phyloP scores from a whole-genome alignment of 768 basidiomycete genomes.

The Rickenella mellea region DNA sequence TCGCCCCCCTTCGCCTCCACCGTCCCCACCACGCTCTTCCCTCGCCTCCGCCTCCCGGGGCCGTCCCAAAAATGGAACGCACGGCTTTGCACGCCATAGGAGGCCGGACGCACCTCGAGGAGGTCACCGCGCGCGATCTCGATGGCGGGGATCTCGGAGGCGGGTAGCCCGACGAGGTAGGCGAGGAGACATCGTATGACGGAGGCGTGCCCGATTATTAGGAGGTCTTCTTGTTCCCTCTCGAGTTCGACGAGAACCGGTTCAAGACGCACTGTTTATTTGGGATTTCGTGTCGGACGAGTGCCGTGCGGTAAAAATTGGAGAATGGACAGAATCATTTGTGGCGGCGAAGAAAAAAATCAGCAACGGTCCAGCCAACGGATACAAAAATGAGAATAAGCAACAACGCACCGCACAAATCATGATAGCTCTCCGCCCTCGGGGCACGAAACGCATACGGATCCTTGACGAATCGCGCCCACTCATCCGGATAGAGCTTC shows the following conservation, averaged over 20 bases:
- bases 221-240: slow-evolving; percentile 84
- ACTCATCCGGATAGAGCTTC: slow-evolving; percentile 88
- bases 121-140: slow-evolving; percentile 95
- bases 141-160: slow-evolving; percentile 94
- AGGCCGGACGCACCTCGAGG: slow-evolving; percentile 85
- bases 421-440: slow-evolving; percentile 95
- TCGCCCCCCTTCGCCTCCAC: not conserved
- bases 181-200: slow-evolving; percentile 95
- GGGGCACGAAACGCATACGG: slow-evolving; percentile 90
- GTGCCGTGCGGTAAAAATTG: not conserved
- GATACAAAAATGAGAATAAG: not conserved
- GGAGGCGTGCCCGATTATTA: slow-evolving; percentile 95
- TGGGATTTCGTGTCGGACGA: slow-evolving; percentile 8
- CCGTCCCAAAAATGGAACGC: slow-evolving; percentile 93
- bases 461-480: slow-evolving; percentile 85
- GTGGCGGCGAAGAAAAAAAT: not conserved
- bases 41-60: slow-evolving; percentile 43
- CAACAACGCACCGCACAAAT: slow-evolving; percentile 58
- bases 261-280: slow-evolving; percentile 76
- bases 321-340: not conserved
- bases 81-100: slow-evolving; percentile 83
- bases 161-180: slow-evolving; percentile 87
- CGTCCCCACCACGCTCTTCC: not conserved
- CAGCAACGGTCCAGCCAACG: not conserved
- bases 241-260: slow-evolving; percentile 90